A percentile compares a stretch with the other conserved stretches of the same genome.
These are phyloP conservation scores for Iberis pinnata DNA, from an alignment of 345 rosid genomes.

Conservation along the genomic window DNA sequence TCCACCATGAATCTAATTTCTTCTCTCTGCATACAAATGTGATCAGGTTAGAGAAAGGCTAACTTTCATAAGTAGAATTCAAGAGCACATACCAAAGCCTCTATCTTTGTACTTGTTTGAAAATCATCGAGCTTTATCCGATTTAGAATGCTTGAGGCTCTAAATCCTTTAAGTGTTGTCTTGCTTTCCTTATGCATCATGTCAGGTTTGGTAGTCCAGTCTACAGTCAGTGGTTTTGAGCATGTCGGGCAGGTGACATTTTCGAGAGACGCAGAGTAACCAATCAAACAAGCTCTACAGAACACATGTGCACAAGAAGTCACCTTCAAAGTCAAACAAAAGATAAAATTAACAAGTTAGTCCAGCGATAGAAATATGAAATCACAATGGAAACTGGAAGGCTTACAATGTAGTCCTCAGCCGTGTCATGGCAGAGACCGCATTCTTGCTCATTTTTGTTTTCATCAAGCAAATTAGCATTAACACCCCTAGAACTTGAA, in stretches of 20 bases:
- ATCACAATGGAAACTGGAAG: neutral
- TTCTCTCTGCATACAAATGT: constrained; percentile 59
- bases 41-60: constrained; percentile 3
- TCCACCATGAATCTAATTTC: constrained; percentile 91
- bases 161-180: constrained; percentile 67
- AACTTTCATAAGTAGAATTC: no score
- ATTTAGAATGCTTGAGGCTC: constrained; percentile 75
- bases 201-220: constrained; percentile 51
- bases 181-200: constrained; percentile 42
- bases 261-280: constrained; percentile 54
- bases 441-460: constrained; percentile 51
- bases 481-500: constrained; percentile 46
- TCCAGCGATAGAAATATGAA: neutral
- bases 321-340: constrained; percentile 43
- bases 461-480: constrained; percentile 28
- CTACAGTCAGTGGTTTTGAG: constrained; percentile 63
- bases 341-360: constrained; percentile 5
- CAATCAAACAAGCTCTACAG: constrained; percentile 86
- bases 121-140: constrained; percentile 70
- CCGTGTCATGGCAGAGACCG: constrained; percentile 72
- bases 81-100: constrained; percentile 71
- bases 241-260: constrained; percentile 76
- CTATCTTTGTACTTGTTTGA: constrained; percentile 97
- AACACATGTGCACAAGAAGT: constrained; percentile 71
- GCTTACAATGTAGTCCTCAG: constrained; percentile 76